Base-by-base conservation (phyloP, 2,329 filamentous ascomycete genomes). In the Ilyonectria mors-panacis region DNA sequence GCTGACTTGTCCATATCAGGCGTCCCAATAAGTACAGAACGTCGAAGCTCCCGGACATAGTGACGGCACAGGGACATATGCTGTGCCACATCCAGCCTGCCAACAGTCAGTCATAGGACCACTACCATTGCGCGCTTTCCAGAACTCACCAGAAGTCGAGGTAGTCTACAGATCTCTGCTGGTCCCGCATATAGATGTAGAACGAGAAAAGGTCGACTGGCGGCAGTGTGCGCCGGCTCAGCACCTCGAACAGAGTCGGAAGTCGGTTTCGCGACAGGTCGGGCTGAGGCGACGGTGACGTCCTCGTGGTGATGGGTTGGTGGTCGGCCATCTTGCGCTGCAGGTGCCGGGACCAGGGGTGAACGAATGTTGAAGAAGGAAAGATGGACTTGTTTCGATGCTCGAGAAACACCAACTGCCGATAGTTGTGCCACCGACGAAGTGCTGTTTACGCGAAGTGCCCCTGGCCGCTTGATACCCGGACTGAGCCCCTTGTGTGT, bases 171-270 rank as follows among this genome's bases (percentile, higher is more conserved):
- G 95, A 98, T 80, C 95, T 91, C 82, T 99, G 96, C 82, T 98
- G 95, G 81, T 99, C 97, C 77, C 96, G 91, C 96, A 99, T 99
- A 83, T 97, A 99, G 76, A 99, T 99, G 83, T 99, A 99, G 85
- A 99, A 99, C 2, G 95, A 98, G 82, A 97, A 99, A 12, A 99
- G 87, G 78, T 99, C 97, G 65, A 99, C 95, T 0, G 96, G 96
- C 55, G 97, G 94, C 21, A 97, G 87, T n/a, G 96, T 99, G 71
- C 94, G 91, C 73, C 97, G 91, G 79, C 94, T 97, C 68, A 99
- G 85, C 63, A 99, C 96, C 83, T 99, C 97, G 79, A 97, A 98
- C 58, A 99, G 89, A 1, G 94, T 98, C 53, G 96, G 96, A 66
- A 99, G 89, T 72, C 96, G 89, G 79, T 97, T 97, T 77, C 96